Evolutionary conservation across 345 rosid genomes (phyloP), one percentile per base, ranked within the genome.

Genomic region (Rhodamnia rubescens): DNA sequence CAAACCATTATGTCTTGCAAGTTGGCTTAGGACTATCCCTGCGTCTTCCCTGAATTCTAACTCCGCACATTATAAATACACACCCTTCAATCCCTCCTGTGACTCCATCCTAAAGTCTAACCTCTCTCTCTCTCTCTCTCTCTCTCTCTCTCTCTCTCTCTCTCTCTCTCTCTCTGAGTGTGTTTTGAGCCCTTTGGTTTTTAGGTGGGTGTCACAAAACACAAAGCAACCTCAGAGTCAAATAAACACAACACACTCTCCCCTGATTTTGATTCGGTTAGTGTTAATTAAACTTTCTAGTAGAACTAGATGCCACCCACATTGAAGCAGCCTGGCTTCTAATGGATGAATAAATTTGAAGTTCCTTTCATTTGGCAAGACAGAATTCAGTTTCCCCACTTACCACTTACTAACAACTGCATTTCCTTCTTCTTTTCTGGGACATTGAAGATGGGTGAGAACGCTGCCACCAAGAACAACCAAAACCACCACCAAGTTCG

Each of bases 381-480:
- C 78, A 36, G 7, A 5, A 40, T 32, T 69, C 8, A 69, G 47
- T 69, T 36, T 36, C 78, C 78, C 18, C 78, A 18, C 13, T 0
- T 47, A 8, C 47, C 7, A 36, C 78, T 69, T 0, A 18, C 47
- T 69, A 4, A 69, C 47, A 36, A 9, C 36, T 53, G 12, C 36
- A 9, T 69, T 69, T 32, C 57, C 56, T 53, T 52, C n/a, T 50
- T 44, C 52, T 16, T 80, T 40, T 11, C 5, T 20, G 20, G 44
- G 24, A 9, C 44, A 69, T n/a, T 49, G 42, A 86, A 90, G 93
- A 92, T 91, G 94, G 93, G 89, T 89, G 92, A 90, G 86, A 91
- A 86, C 84, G 87, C 91, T 90, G 90, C 91, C 90, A 83, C 87
- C 87, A 90, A 69, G 81, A 80, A 87, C 88, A 88, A 89, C 64